Percentiles rank a stretch among this genome's conserved stretches.
These are phyloP conservation scores for Sarcomyxa edulis DNA, from an alignment of 768 basidiomycete genomes.

Conservation along the genomic window DNA sequence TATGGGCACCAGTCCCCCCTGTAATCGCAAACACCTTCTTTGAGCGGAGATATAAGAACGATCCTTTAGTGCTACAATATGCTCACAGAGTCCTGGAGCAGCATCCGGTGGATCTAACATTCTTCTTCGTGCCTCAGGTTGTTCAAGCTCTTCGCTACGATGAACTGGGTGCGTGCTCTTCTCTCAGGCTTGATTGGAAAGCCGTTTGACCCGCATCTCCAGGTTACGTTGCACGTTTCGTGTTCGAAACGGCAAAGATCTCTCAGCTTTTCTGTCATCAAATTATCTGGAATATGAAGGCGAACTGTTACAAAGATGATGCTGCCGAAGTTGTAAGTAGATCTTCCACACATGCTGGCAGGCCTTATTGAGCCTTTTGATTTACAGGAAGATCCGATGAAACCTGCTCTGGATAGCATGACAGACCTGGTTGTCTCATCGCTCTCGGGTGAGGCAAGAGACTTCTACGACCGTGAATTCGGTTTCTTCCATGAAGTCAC, in stretches of 20 bases:
- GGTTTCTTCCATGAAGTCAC: conserved; percentile 95
- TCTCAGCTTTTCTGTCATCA: conserved; percentile 98
- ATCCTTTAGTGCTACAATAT: conserved; percentile 89
- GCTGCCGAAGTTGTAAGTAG: conserved; percentile 73
- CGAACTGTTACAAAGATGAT: conserved; percentile 94
- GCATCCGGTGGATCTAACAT: conserved; percentile 90
- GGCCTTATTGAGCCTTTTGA: conserved; percentile 3
- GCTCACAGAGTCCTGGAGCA: conserved; percentile 93
- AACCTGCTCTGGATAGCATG: conserved; percentile 89
- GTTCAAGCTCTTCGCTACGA: conserved; percentile 95
- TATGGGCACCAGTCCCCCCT: conserved; percentile 88
- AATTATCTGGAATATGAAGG: conserved; percentile 99
- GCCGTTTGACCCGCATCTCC: neutral
- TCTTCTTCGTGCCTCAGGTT: conserved; percentile 99
- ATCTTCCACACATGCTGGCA: no score
- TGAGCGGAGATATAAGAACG: conserved; percentile 75
- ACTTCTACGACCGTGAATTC: conserved; percentile 94
- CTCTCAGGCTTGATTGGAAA: neutral
- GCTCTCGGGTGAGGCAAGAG: conserved; percentile 81
- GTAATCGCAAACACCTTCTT: conserved; percentile 80
- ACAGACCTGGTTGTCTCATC: conserved; percentile 74
- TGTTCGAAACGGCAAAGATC: conserved; percentile 95
- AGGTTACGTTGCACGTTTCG: conserved; percentile 95
- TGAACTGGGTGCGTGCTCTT: conserved; percentile 56
- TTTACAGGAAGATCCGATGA: conserved; percentile 87